These are phyloP conservation scores for Leccinum subtestaceum DNA, from an alignment of 768 basidiomycete genomes.

Conservation along the genomic window DNA sequence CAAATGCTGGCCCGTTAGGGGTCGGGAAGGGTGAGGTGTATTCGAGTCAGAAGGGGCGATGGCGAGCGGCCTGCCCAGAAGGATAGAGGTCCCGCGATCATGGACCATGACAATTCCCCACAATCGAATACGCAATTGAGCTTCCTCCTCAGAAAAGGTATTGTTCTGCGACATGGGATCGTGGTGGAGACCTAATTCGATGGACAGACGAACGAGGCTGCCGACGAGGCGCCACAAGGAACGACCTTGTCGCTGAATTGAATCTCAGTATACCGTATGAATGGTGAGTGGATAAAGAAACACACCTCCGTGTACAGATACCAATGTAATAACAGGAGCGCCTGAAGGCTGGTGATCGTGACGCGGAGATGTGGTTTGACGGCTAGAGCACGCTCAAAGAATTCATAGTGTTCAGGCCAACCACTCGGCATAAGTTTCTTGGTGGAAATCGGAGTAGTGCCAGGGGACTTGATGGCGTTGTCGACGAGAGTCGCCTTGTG, in stretches of 20 bases:
- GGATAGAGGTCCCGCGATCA: constrained; percentile 84
- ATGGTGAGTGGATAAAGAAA: constrained; percentile 1
- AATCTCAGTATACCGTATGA: background rate
- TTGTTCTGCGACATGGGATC: constrained; percentile 66
- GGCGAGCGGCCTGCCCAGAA: constrained; percentile 80
- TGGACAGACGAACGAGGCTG: constrained; percentile 74
- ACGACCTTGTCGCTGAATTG: constrained; percentile 75
- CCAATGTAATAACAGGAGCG: constrained; percentile 83
- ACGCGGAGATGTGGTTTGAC: constrained; percentile 83
- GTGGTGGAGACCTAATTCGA: constrained; percentile 85
- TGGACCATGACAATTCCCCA: constrained; percentile 86
- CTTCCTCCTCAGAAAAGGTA: constrained; percentile 72
- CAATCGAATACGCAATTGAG: constrained; percentile 72
- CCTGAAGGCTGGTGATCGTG: constrained; percentile 79
- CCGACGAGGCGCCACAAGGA: constrained; percentile 87
- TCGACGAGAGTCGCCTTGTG: constrained; percentile 59
- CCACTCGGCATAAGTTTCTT: constrained; percentile 56
- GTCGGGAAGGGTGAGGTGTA: constrained; percentile 65
- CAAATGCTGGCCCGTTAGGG: constrained; percentile 23
- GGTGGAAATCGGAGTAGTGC: constrained; percentile 37
- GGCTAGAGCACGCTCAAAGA: constrained; percentile 74
- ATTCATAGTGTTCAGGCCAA: constrained; percentile 84
- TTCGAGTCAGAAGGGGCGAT: constrained; percentile 83
- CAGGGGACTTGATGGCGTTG: constrained; percentile 37
- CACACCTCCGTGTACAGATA: constrained; percentile 84